phyloP scores from a whole-genome alignment of 2,329 filamentous ascomycete genomes.

The Graphilbum ipis-grandicollis region DNA sequence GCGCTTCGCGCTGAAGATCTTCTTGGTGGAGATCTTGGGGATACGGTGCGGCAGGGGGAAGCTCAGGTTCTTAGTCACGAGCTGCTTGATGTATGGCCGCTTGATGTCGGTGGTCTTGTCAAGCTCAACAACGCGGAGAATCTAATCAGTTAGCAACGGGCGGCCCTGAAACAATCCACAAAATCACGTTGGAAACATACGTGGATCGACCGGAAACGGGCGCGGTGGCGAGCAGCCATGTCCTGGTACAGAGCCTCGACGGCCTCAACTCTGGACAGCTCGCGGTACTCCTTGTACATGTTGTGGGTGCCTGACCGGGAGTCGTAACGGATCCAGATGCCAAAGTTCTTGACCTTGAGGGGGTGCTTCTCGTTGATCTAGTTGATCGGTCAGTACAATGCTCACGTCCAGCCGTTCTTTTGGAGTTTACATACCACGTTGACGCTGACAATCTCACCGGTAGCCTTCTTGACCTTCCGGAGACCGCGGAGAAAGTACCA shows the following conservation, averaged over 20 bases:
- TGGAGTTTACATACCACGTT: slow-evolving; percentile 60
- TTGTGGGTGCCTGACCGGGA: slow-evolving; percentile 99
- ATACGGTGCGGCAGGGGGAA: slow-evolving; percentile 98
- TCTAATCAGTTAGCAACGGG: slow-evolving; percentile 34
- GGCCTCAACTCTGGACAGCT: slow-evolving; percentile 89
- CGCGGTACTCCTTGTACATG: slow-evolving; percentile 99
- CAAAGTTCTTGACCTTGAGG: slow-evolving; percentile 99
- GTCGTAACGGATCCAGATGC: slow-evolving; percentile 99
- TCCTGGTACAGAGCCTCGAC: slow-evolving; percentile 97
- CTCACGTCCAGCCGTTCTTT: too few relatives aligned
- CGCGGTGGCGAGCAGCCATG: slow-evolving; percentile 97
- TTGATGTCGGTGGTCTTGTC: slow-evolving; percentile 90
- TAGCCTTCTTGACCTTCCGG: slow-evolving; percentile 99
- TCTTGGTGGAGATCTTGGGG: slow-evolving; percentile 66
- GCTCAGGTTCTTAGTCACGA: slow-evolving; percentile 83
- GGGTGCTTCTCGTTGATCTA: slow-evolving; percentile 98
- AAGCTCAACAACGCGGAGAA: slow-evolving; percentile 95
- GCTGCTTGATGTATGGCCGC: slow-evolving; percentile 99
- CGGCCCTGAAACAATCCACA: background rate
- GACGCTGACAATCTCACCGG: slow-evolving; percentile 95
- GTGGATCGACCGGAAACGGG: slow-evolving; percentile 96
- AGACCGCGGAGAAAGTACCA: slow-evolving; percentile 99
- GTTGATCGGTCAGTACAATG: too few relatives aligned
- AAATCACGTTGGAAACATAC: too few relatives aligned
- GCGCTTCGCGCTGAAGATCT: slow-evolving; percentile 84